Evolutionary conservation across 1,284 basidiomycete species (phyloP).

Genomic region (Entoloma clypeatum): DNA sequence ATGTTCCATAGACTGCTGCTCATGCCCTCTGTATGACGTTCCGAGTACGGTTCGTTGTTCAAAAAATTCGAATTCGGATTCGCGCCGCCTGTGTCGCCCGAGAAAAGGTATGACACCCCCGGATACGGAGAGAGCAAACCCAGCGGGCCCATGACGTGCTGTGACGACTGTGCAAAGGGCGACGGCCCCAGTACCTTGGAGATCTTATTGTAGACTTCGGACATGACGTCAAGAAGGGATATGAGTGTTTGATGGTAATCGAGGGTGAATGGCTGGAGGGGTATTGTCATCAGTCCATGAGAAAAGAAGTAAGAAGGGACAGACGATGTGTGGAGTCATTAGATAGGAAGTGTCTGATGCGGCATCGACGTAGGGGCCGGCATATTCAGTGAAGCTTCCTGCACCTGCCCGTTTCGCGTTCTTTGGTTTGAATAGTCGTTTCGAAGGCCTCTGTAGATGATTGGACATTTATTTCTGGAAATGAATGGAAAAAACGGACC

Average conservation of each 20-base stretch:
- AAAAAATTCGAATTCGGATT: conserved; percentile 15
- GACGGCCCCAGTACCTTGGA: conserved; percentile 75
- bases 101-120: conserved; percentile 76
- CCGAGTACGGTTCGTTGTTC: conserved; percentile 29
- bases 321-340: conserved; percentile 69
- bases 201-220: conserved; percentile 84
- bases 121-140: conserved; percentile 71
- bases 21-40: conserved; percentile 31
- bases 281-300: conserved; percentile 4
- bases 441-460: conserved; percentile 20
- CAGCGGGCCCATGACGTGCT: conserved; percentile 74
- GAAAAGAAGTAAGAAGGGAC: conserved; percentile 22
- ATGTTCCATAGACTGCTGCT: conserved; percentile 67
- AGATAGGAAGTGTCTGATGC: conserved; percentile 67
- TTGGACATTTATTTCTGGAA: neutral
- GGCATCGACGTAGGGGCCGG: conserved; percentile 56
- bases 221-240: conserved; percentile 81
- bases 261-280: conserved; percentile 68
- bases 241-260: conserved; percentile 86
- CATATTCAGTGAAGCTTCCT: conserved; percentile 56
- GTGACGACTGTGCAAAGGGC: conserved; percentile 57
- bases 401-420: conserved; percentile 46
- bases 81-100: conserved; percentile 28
- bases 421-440: conserved; percentile 62
- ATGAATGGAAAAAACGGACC: conserved; percentile 35